phyloP scores from a whole-genome alignment of 2,329 filamentous ascomycete genomes.

The Pezicula carpinea region DNA sequence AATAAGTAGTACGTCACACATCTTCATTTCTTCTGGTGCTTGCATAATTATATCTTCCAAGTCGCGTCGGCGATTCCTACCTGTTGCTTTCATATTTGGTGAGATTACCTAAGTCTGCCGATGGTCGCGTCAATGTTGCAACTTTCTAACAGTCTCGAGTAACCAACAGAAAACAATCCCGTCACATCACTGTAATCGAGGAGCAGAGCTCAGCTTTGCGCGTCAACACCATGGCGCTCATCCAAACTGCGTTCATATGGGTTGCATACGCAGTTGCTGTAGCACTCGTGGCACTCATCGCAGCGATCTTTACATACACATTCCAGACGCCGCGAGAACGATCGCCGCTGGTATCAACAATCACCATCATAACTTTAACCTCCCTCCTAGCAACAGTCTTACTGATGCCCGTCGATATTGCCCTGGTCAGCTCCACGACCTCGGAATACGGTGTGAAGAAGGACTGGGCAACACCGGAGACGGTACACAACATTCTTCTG shows the following conservation, averaged over 20 bases:
- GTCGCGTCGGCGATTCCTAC: too few species aligned
- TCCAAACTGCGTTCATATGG: slow-evolving; percentile 92
- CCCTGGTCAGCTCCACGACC: slow-evolving; percentile 85
- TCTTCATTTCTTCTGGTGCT: too few species aligned
- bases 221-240: slow-evolving; percentile 39
- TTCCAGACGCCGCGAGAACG: slow-evolving; percentile 89
- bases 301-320: slow-evolving; percentile 81
- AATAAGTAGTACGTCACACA: too few species aligned
- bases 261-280: slow-evolving; percentile 84
- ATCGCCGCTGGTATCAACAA: slow-evolving; percentile 72
- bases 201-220: too few species aligned
- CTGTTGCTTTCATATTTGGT: too few species aligned
- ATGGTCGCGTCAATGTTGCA: too few species aligned
- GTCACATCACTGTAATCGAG: too few species aligned
- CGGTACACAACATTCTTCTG: slow-evolving; percentile 70
- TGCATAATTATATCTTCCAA: too few species aligned
- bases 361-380: slow-evolving; percentile 83
- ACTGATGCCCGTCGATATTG: slow-evolving; percentile 90
- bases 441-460: slow-evolving; percentile 77
- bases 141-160: too few species aligned
- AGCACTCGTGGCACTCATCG: slow-evolving; percentile 68
- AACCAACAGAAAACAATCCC: too few species aligned
- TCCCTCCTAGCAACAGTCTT: slow-evolving; percentile 87
- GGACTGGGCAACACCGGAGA: slow-evolving; percentile 85
- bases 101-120: too few species aligned